These are phyloP conservation scores for Saturnispora sekii DNA, from an alignment of 805 yeast genomes.

Conservation along the genomic window DNA sequence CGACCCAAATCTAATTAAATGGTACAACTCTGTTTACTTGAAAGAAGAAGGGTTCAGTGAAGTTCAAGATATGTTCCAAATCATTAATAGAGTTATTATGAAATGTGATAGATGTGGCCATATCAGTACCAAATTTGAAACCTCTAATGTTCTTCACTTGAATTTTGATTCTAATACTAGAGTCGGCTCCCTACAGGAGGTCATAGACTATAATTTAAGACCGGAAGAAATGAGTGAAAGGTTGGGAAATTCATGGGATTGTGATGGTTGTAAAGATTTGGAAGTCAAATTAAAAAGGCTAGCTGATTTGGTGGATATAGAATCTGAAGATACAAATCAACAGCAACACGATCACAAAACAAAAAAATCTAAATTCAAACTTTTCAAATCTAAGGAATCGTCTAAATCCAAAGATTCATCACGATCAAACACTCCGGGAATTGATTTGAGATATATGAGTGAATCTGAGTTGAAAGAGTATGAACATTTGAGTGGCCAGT, in stretches of 20 bases:
- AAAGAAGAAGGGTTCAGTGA: conserved; percentile 57
- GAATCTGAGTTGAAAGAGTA: conserved; percentile 17
- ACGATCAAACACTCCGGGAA: background rate
- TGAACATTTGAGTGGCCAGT: conserved; percentile 12
- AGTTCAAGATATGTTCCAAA: conserved; percentile 57
- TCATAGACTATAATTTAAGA: conserved; percentile 50
- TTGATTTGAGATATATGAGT: conserved; percentile 12
- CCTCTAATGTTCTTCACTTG: conserved; percentile 25
- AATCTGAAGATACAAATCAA: background rate
- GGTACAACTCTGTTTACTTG: conserved; percentile 43
- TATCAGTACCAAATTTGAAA: conserved; percentile 43
- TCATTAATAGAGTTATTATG: conserved; percentile 58
- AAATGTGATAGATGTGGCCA: conserved; percentile 58
- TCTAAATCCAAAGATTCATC: conserved; percentile 6
- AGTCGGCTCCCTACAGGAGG: conserved; percentile 39
- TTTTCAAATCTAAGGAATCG: conserved; percentile 10
- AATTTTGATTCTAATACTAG: conserved; percentile 18
- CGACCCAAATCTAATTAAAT: conserved; percentile 43
- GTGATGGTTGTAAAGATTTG: conserved; percentile 54
- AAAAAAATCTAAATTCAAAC: conserved; percentile 15
- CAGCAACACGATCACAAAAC: conserved; percentile 19
- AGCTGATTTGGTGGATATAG: conserved; percentile 7
- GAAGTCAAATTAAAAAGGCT: conserved; percentile 11
- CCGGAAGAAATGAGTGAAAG: conserved; percentile 53
- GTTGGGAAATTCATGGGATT: conserved; percentile 74